Evolutionary conservation across 257 asterid species (phyloP).

Genomic region (Mentha longifolia): DNA sequence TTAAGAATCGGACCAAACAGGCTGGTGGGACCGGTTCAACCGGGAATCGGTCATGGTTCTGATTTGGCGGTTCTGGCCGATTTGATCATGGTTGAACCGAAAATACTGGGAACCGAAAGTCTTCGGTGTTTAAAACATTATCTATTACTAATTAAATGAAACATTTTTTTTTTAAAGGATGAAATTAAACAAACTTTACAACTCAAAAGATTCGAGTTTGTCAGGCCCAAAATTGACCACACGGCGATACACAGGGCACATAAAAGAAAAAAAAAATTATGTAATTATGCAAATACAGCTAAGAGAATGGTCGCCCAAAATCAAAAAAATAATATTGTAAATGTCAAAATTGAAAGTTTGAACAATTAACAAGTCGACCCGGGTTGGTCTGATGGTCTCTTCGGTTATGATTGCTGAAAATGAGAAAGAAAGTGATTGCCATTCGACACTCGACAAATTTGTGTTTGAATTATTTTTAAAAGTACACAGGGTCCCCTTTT

Average conservation of each 20-base stretch:
- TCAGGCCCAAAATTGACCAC: constrained; percentile 29
- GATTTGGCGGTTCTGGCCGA: too few relatives aligned
- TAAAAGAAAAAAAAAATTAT: not conserved
- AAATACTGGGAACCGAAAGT: too few relatives aligned
- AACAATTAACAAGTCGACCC: constrained; percentile 29
- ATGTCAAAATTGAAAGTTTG: constrained; percentile 25
- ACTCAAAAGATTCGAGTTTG: constrained; percentile 18
- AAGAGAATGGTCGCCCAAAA: constrained; percentile 27
- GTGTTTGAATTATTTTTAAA: not conserved
- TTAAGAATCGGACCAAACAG: too few relatives aligned
- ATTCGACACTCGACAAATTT: constrained; percentile 8
- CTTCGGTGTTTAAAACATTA: too few relatives aligned
- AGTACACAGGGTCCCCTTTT: not conserved
- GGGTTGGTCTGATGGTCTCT: constrained; percentile 38
- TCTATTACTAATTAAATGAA: too few relatives aligned
- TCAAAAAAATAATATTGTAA: constrained; percentile 2
- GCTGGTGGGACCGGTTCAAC: too few relatives aligned
- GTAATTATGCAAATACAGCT: constrained; percentile 22
- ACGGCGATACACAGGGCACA: constrained; percentile 6
- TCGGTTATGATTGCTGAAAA: constrained; percentile 22
- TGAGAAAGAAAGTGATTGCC: constrained; percentile 10
- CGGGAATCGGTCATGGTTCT: too few relatives aligned
- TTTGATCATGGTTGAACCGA: too few relatives aligned
- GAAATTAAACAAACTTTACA: constrained; percentile 17
- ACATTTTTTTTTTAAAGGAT: too few relatives aligned